Base-by-base conservation (phyloP, 2,329 filamentous ascomycete genomes). In the Colletotrichum agaves region DNA sequence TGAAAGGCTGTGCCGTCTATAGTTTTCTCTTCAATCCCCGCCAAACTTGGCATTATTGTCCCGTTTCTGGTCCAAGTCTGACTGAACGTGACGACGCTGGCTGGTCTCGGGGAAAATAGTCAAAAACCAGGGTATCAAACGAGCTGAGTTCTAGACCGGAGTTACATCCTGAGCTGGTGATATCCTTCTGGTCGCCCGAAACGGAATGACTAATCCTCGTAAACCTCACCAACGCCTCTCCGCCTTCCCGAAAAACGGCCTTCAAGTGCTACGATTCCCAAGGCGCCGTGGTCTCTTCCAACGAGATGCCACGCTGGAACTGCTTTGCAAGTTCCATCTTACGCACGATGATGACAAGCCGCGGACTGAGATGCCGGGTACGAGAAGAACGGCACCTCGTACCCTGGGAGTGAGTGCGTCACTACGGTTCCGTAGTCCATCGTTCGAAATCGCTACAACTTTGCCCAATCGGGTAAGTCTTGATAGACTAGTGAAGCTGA, bases 141-240 rank as follows among this genome's bases (percentile, higher is more conserved):
- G 27, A 27, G 27, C 6, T 8, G 27, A 27, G 27, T 27, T 27
- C 23, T 27, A 27, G 23, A 13, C 6, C 7, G 35, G 4, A 11
- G 35, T 37, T 27, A 7, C 12, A 37, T 37, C 35, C 35, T 4
- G 1, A 15, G 35, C 27, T 37, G 35, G 13, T 15, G 35, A 37
- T 37, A 15, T 88, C 88, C 75, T 77, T 87, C 35, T 84, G 81
- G 73, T 76, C 88, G 7, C 85, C 86, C 1, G 87, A 89, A 74
- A 89, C 87, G n/a, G 89, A 89, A 76, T 85, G 84, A 72, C 78
- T 81, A 21, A 84, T 81, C 2, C 76, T 85, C n/a, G 83, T 85
- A 69, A 83, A 85, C 75, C 73, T 81, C 3, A 79, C 80, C 56
- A n/a, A n/a, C 77, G 78, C 56, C 73, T 81, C 23, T 81, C 81